Conservation (phyloP, 306 rosid genomes). For the Medicago arabica region DNA sequence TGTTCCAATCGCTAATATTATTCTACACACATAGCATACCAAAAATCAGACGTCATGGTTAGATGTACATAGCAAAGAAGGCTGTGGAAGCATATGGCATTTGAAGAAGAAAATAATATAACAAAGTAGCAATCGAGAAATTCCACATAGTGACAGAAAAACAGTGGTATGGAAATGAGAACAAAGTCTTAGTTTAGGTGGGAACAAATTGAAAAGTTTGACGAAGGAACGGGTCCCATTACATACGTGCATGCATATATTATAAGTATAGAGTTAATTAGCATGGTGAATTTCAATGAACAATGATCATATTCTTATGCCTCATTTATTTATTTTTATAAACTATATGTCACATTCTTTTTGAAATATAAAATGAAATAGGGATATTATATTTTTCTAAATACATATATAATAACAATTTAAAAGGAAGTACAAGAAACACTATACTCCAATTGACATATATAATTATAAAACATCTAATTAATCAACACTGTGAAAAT, state of each 20-base stretch:
- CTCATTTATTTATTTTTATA: too few species aligned
- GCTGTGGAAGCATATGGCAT: constrained; percentile 43
- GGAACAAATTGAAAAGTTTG: constrained; percentile 55
- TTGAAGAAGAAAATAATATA: constrained; percentile 16
- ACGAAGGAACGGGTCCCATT: constrained; percentile 50
- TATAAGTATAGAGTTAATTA: too few species aligned
- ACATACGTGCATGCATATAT: constrained; percentile 27
- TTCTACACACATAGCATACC: constrained; percentile 16
- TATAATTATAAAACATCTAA: too few species aligned
- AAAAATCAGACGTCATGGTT: constrained; percentile 46
- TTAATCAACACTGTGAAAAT: too few species aligned
- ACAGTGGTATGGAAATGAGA: constrained; percentile 43
- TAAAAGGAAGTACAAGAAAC: too few species aligned
- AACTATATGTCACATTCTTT: too few species aligned
- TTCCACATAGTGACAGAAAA: constrained; percentile 47
- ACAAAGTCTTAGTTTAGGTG: constrained; percentile 81
- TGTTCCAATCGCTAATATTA: constrained; percentile 40
- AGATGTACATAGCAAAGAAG: constrained; percentile 36
- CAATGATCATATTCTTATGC: too few species aligned
- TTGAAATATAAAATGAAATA: too few species aligned
- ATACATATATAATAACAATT: too few species aligned
- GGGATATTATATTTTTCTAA: too few species aligned
- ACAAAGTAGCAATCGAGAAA: constrained; percentile 35
- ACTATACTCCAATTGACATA: too few species aligned
- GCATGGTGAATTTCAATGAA: too few species aligned